phyloP scores from a whole-genome alignment of 805 yeast species.

The Cyberlindnera nakhonratchasimensis region DNA sequence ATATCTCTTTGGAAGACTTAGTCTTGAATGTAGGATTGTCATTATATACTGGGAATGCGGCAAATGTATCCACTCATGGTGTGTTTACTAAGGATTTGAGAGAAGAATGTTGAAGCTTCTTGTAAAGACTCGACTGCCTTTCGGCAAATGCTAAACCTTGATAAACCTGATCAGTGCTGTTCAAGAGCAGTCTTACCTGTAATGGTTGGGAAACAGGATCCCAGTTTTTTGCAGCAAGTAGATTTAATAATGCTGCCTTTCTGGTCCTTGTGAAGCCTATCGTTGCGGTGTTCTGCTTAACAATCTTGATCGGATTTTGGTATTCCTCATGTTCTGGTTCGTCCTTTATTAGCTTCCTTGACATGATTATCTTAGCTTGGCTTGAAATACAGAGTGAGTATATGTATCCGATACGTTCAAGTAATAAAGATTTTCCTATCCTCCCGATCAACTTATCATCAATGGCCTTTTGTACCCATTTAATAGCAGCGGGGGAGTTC shows the following conservation, averaged over 20 bases:
- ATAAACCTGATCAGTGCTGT: slow-evolving; percentile 31
- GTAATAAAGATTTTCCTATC: slow-evolving; percentile 45
- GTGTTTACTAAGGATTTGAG: not conserved
- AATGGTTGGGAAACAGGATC: slow-evolving; percentile 29
- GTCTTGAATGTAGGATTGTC: too few relatives aligned
- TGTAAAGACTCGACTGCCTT: slow-evolving; percentile 22
- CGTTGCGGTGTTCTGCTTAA: slow-evolving; percentile 35
- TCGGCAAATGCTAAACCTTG: slow-evolving; percentile 20
- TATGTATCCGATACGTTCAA: slow-evolving; percentile 54
- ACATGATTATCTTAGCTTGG: slow-evolving; percentile 32
- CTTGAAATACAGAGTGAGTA: slow-evolving; percentile 41
- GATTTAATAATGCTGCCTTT: slow-evolving; percentile 73
- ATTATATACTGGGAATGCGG: too few relatives aligned
- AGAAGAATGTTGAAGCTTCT: slow-evolving; percentile 7
- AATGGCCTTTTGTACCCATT: slow-evolving; percentile 43
- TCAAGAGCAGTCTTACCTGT: slow-evolving; percentile 31
- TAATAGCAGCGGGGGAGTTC: slow-evolving; percentile 40
- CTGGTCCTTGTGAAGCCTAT: slow-evolving; percentile 61
- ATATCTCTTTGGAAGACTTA: too few relatives aligned
- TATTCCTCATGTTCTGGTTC: slow-evolving; percentile 8
- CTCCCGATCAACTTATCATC: slow-evolving; percentile 43
- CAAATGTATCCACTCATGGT: not conserved
- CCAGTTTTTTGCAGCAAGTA: slow-evolving; percentile 76
- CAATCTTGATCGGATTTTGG: slow-evolving; percentile 35
- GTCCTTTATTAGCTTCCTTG: slow-evolving; percentile 25